phyloP scores from a whole-genome alignment of 352 stramenopile species.

The Phytophthora ramorum region DNA sequence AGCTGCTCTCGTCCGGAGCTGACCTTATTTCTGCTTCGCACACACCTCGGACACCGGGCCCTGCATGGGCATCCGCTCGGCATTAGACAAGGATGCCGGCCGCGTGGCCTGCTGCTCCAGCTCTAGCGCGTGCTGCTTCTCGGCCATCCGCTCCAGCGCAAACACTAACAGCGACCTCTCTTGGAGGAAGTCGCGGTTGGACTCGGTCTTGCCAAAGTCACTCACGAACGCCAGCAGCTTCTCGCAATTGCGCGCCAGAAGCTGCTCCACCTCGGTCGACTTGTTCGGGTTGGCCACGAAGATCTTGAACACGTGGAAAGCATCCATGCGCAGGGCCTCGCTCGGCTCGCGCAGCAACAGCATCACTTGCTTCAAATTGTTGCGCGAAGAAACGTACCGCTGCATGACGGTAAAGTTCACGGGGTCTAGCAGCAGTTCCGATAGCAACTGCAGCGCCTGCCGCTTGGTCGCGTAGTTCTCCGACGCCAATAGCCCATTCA shows the following conservation, averaged over 20 bases:
- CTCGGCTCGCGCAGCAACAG: constrained; percentile 77
- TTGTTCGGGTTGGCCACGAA: constrained; percentile 90
- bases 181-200: constrained; percentile 78
- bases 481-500: constrained; percentile 68
- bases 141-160: constrained; percentile 68
- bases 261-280: constrained; percentile 70
- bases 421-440: constrained; percentile 76
- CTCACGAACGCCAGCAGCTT: constrained; percentile 82
- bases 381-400: constrained; percentile 71
- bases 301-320: constrained; percentile 91
- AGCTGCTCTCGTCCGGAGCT: constrained; percentile 2
- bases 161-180: constrained; percentile 79
- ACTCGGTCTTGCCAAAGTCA: constrained; percentile 79
- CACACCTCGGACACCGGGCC: constrained; percentile 48
- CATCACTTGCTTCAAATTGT: constrained; percentile 83
- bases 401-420: constrained; percentile 85
- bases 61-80: constrained; percentile 39
- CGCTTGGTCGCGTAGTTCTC: constrained; percentile 81
- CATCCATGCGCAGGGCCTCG: constrained; percentile 80
- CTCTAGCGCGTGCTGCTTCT: constrained; percentile 38
- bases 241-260: constrained; percentile 76
- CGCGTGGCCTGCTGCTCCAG: constrained; percentile 36
- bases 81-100: constrained; percentile 49
- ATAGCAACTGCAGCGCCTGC: constrained; percentile 75
- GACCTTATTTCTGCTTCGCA: constrained; percentile 45